Conservation (phyloP, 257 asterid genomes). For the Rubia yunnanensis region DNA sequence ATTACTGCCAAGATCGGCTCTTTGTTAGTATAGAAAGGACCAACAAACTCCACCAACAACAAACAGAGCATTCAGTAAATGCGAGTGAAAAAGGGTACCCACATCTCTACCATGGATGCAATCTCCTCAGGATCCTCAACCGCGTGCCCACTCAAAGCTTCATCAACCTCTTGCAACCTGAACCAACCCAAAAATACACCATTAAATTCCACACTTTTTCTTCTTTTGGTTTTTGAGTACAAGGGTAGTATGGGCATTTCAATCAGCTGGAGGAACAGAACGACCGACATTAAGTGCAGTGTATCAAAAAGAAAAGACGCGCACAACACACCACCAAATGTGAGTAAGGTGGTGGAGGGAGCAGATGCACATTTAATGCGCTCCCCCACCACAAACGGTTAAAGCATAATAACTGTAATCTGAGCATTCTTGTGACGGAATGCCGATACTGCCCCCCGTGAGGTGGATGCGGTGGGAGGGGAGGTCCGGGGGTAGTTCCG, state of each 20-base stretch:
- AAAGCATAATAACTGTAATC: constrained; percentile 24
- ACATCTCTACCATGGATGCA: constrained; percentile 82
- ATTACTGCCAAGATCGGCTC: too few relatives aligned
- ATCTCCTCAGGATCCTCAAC: constrained; percentile 83
- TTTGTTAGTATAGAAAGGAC: too few relatives aligned
- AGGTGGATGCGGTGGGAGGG: not conserved
- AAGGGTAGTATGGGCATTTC: constrained; percentile 18
- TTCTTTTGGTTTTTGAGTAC: not conserved
- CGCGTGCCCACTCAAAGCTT: constrained; percentile 55
- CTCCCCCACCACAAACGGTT: constrained; percentile 14
- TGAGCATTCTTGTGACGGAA: not conserved
- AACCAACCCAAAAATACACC: constrained; percentile 13
- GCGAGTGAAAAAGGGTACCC: constrained; percentile 26
- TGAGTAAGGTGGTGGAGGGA: constrained; percentile 23
- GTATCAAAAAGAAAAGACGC: constrained; percentile 20
- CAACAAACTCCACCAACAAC: constrained; percentile 26
- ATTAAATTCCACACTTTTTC: not conserved
- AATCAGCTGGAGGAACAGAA: constrained; percentile 14
- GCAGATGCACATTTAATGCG: not conserved
- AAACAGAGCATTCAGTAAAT: constrained; percentile 26
- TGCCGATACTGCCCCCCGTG: constrained; percentile 26
- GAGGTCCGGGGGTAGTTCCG: constrained; percentile 19
- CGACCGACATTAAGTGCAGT: constrained; percentile 28
- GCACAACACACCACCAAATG: constrained; percentile 18
- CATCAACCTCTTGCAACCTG: constrained; percentile 60